These are phyloP conservation scores for Chaetomiaceae sp. DNA, from an alignment of 2,329 filamentous ascomycete genomes.

Conservation along the genomic window DNA sequence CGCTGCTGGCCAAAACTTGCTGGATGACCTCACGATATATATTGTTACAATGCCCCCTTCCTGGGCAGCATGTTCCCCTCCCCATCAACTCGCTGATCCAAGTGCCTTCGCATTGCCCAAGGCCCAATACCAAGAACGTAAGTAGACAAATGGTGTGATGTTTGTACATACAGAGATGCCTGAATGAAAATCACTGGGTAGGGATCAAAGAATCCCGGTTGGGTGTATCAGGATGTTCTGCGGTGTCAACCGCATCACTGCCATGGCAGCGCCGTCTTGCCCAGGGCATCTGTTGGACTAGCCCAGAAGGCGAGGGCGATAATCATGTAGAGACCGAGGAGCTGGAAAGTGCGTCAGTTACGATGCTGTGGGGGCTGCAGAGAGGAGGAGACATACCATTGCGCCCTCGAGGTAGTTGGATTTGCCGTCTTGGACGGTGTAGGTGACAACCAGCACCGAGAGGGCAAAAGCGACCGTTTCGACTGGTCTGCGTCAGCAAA, in stretches of 20 bases:
- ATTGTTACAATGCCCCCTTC: too few species aligned
- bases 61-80: too few species aligned
- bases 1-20: too few species aligned
- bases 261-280: not conserved
- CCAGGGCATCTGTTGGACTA: constrained; percentile 29
- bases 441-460: constrained; percentile 70
- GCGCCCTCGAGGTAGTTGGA: constrained; percentile 81
- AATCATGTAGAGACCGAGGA: constrained; percentile 52
- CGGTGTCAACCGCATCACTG: not conserved
- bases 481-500: constrained; percentile 37
- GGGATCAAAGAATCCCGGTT: too few species aligned
- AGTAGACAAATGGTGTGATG: too few species aligned
- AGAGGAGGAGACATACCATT: constrained; percentile 47
- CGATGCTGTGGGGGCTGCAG: not conserved
- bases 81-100: too few species aligned
- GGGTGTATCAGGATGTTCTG: not conserved
- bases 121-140: too few species aligned
- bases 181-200: too few species aligned
- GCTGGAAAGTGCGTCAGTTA: constrained; percentile 23
- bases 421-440: constrained; percentile 74
- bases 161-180: too few species aligned
- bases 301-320: constrained; percentile 59
- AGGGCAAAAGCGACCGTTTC: constrained; percentile 75
- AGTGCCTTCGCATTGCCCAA: too few species aligned
- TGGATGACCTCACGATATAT: too few species aligned